Base-by-base conservation (phyloP, 1,284 basidiomycete genomes). In the Ceratobasidium sp. region DNA sequence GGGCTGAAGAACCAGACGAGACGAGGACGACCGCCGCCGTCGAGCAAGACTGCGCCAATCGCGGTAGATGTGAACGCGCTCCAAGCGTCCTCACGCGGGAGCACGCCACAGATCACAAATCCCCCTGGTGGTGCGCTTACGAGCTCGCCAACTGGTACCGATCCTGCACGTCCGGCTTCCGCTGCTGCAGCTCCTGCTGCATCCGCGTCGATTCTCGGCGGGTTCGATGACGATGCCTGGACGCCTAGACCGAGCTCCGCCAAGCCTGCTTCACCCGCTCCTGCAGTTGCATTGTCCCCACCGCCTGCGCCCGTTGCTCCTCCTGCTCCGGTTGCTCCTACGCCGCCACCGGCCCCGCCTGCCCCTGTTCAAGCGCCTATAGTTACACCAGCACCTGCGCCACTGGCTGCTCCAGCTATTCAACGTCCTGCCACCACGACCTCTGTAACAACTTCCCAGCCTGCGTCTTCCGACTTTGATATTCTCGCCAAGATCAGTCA, bases 161-260 rank as follows among this genome's bases (percentile, higher is more conserved):
- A n/a, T 23, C 46, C 44, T 56, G 44, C 72, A 23, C 58, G 78
- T 40, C 44, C 67, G 23, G 33, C 80, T 23, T 66, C 79, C 33
- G 58, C 51, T n/a, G 66, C 72, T 56, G 23, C 56, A 23, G 42
- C 91, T 15, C 84, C 85, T 44, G 87, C 84, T 76, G 84, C 86
- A 56, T 84, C 88, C 18, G 86, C 87, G 58, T 87, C 89, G 26
- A 86, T 88, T 10, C 81, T 85, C 20, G 91, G 89, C 82, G 96
- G 97, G 6, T 99, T 99, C 84, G 98, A 98, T 78, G 97, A 99
- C 84, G 97, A 99, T 84, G 97, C 97, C 1, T 99, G 97, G 97
- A 96, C 95, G 0, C 93, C 93, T 82, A 89, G 96, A 72, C 95
- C 96, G 1, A 93, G 91, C 82, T 79, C 82, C 10, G 70, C 86